These are phyloP conservation scores for Suhomyces bribrorum DNA, from an alignment of 1,139 yeast genomes.

Conservation along the genomic window DNA sequence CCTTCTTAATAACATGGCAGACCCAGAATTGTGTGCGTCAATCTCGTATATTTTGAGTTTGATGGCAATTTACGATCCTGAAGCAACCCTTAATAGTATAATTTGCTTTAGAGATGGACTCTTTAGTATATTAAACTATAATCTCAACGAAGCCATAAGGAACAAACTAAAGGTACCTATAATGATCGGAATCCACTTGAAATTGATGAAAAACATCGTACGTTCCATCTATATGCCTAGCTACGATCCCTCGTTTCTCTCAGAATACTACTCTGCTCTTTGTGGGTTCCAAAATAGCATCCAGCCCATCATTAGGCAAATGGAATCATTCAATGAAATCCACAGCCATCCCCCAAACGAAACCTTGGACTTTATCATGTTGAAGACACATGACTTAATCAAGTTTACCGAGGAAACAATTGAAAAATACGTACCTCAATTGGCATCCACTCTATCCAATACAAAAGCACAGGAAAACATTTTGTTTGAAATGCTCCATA, in stretches of 20 bases:
- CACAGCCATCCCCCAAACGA: conserved; percentile 5
- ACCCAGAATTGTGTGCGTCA: conserved; percentile 38
- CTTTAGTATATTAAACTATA: conserved; percentile 38
- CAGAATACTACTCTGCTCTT: conserved; percentile 30
- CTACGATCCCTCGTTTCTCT: conserved; percentile 35
- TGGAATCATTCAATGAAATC: conserved; percentile 1
- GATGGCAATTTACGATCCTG: conserved; percentile 49
- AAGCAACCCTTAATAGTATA: conserved; percentile 41
- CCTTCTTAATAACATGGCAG: conserved; percentile 30
- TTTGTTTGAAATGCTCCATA: conserved; percentile 38
- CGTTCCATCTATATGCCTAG: conserved; percentile 43
- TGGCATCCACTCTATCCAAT: conserved; percentile 28
- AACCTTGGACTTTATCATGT: conserved; percentile 18
- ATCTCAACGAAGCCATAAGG: conserved; percentile 26
- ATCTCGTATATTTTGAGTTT: conserved; percentile 43
- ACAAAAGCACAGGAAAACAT: conserved; percentile 36
- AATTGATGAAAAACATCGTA: conserved; percentile 39
- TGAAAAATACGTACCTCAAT: conserved; percentile 29
- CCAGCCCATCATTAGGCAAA: conserved; percentile 2
- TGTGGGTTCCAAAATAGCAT: conserved; percentile 21
- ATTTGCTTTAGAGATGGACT: conserved; percentile 47
- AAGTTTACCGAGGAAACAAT: conserved; percentile 30
- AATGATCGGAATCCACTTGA: conserved; percentile 35
- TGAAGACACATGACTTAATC: conserved; percentile 27
- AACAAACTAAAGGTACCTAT: conserved; percentile 17